Percentiles rank a stretch among this genome's conserved stretches.
These are phyloP conservation scores for Acorus calamus DNA, from an alignment of 106 monocot genomes.

Conservation along the genomic window DNA sequence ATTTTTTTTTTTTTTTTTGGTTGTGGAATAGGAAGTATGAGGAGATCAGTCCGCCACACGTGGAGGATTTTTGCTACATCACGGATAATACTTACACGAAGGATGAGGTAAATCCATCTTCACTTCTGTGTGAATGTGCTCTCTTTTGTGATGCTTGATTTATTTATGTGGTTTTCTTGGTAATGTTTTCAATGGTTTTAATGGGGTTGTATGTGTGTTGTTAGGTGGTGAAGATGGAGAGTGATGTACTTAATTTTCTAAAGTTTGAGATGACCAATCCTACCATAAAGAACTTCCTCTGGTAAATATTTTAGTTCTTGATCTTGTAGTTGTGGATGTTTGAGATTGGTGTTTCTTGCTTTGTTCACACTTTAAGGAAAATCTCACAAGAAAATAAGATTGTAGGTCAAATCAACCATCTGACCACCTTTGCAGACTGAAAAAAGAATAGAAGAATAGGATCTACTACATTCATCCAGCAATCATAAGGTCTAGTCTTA, in stretches of 20 bases:
- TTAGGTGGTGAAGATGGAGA: slow-evolving; percentile 70
- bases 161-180: no score
- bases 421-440: no score
- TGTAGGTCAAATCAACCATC: no score
- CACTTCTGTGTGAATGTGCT: background rate
- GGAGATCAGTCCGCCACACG: slow-evolving; percentile 66
- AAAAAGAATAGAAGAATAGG: no score
- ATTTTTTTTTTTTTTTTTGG: no score
- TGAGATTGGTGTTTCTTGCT: no score
- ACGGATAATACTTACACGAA: slow-evolving; percentile 77
- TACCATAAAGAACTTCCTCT: slow-evolving; percentile 63
- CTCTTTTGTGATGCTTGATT: background rate
- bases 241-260: slow-evolving; percentile 49
- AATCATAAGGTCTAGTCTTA: no score
- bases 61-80: slow-evolving; percentile 77
- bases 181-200: background rate
- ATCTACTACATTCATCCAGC: no score
- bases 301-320: slow-evolving; percentile 7
- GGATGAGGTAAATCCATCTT: slow-evolving; percentile 40
- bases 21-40: slow-evolving; percentile 64
- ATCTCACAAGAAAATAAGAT: no score
- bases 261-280: slow-evolving; percentile 85
- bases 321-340: background rate
- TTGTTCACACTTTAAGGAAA: no score
- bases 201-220: background rate